phyloP scores from a whole-genome alignment of 257 asterid genomes.

The Solanum paucissectum region DNA sequence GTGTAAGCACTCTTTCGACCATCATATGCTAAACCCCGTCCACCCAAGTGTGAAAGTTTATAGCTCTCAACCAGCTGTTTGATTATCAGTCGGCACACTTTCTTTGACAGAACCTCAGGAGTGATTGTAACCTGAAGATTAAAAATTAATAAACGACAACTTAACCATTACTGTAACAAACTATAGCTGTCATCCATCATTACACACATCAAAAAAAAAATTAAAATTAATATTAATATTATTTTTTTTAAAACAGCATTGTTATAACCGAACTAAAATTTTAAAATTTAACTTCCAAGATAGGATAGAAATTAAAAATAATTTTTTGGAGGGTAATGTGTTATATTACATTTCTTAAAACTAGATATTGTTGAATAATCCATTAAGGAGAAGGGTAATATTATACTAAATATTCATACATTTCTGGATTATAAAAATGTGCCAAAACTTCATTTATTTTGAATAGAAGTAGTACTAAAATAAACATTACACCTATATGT shows the following conservation, averaged over 20 bases:
- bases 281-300: not conserved
- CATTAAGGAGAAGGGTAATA: not conserved
- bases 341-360: not conserved
- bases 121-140: conserved; percentile 40
- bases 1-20: conserved; percentile 64
- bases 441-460: not conserved
- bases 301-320: not conserved
- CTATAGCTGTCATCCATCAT: not conserved
- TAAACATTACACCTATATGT: not conserved
- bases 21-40: conserved; percentile 46
- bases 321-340: not conserved
- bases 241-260: not conserved
- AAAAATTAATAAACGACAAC: not conserved
- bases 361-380: not conserved
- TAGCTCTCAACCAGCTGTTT: conserved; percentile 13
- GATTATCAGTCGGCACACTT: conserved; percentile 36
- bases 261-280: not conserved
- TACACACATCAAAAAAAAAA: not conserved
- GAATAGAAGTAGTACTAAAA: not conserved
- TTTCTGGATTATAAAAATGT: not conserved
- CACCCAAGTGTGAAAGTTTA: conserved; percentile 31
- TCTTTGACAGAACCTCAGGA: conserved; percentile 59
- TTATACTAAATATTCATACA: not conserved
- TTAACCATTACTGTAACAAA: not conserved
- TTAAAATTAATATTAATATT: not conserved